These are phyloP conservation scores for Stagonosporopsis vannaccii DNA, from an alignment of 2,329 filamentous ascomycete genomes.

Conservation along the genomic window DNA sequence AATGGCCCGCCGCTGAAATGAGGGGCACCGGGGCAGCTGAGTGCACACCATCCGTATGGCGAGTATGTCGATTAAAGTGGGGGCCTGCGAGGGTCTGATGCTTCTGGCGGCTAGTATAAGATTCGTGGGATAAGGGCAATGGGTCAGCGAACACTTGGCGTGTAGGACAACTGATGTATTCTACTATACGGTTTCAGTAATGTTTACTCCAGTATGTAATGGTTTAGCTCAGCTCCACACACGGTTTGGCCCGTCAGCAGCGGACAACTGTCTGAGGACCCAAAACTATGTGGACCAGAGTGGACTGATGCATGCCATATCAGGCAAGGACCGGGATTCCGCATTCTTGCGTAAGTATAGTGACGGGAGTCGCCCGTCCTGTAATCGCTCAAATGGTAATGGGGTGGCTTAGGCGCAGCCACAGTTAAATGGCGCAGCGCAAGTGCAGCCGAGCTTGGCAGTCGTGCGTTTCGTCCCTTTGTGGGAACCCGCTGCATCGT, in stretches of 20 bases:
- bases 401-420: constrained; percentile 18
- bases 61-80: constrained; percentile 36
- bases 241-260: constrained; percentile 11
- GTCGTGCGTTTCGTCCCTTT: constrained; percentile 3
- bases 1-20: constrained; percentile 9
- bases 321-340: constrained; percentile 5
- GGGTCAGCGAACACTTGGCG: constrained; percentile 36
- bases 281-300: constrained; percentile 16
- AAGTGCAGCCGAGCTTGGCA: constrained; percentile 14
- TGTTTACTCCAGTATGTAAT: constrained; percentile 13
- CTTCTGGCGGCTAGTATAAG: constrained; percentile 33
- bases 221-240: constrained; percentile 19
- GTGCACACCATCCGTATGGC: constrained; percentile 16
- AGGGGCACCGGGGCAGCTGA: constrained; percentile 15
- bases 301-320: constrained; percentile 12
- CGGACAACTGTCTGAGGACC: constrained; percentile 7
- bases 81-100: constrained; percentile 26
- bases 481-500: background rate
- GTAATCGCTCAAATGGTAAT: constrained; percentile 9
- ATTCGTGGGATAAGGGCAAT: constrained; percentile 24
- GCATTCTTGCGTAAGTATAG: constrained; percentile 17
- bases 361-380: constrained; percentile 5
- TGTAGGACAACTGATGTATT: constrained; percentile 23
- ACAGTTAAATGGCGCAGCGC: constrained; percentile 21
- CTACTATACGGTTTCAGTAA: constrained; percentile 24